These are phyloP conservation scores for Saturnispora mendoncae DNA, from an alignment of 805 yeast species.

Conservation along the genomic window DNA sequence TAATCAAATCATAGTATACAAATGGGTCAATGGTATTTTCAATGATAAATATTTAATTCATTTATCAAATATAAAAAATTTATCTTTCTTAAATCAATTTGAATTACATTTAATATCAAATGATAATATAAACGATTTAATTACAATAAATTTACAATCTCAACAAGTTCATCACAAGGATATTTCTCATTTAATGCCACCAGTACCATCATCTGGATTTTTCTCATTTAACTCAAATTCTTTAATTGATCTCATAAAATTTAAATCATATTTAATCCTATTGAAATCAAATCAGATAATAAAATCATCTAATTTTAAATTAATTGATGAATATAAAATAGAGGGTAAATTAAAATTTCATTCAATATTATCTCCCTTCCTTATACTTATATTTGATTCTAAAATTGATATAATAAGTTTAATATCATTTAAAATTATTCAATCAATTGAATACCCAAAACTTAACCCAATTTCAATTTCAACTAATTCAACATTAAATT, in stretches of 20 bases:
- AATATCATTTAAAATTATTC: slow-evolving; percentile 30
- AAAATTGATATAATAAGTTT: slow-evolving; percentile 33
- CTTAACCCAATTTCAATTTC: slow-evolving; percentile 21
- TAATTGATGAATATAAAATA: slow-evolving; percentile 14
- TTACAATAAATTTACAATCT: slow-evolving; percentile 7
- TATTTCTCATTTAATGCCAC: not conserved
- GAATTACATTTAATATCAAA: slow-evolving; percentile 8
- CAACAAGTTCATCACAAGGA: slow-evolving; percentile 1
- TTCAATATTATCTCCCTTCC: slow-evolving; percentile 33
- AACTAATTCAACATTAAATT: slow-evolving; percentile 22
- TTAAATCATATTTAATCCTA: slow-evolving; percentile 18
- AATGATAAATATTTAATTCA: slow-evolving; percentile 11
- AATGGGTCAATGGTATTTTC: slow-evolving; percentile 10
- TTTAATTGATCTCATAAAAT: not conserved
- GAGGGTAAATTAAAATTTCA: slow-evolving; percentile 19
- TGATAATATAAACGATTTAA: slow-evolving; percentile 10
- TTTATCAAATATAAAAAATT: slow-evolving; percentile 6
- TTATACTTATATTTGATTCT: slow-evolving; percentile 25
- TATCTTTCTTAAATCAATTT: slow-evolving; percentile 3
- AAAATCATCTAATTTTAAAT: slow-evolving; percentile 13
- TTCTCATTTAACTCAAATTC: not conserved
- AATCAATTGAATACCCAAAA: slow-evolving; percentile 16
- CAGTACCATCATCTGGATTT: not conserved
- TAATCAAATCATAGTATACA: slow-evolving; percentile 10
- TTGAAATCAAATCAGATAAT: slow-evolving; percentile 22